Base-by-base conservation (phyloP, 2,329 filamentous ascomycete genomes). In the Alternaria infectoria region DNA sequence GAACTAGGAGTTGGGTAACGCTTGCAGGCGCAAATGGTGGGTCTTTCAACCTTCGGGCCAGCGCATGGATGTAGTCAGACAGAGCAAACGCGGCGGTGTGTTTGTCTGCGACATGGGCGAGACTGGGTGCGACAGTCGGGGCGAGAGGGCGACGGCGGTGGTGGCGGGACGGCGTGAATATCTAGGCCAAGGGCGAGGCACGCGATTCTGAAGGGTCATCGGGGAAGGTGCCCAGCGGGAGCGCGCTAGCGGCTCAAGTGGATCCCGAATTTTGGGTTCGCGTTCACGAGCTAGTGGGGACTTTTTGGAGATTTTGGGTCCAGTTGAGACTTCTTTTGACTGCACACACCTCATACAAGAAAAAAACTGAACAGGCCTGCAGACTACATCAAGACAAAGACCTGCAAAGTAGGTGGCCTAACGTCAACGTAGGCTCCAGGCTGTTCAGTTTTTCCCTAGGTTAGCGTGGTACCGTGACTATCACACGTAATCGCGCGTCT, bases 71-170 rank as follows among this genome's bases (percentile, higher is more conserved):
- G 64, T 57, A 54, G 60, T 63, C 57, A 65, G 61, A 71, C 61
- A 70, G 59, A 72, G 73, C 74, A 78, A 74, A 75, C 74, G 67
- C 66, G 64, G 59, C 36, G 64, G 63, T 57, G 62, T 67, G 57
- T 58, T 70, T 70, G 69, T 71, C 69, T 75, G 68, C 77, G 75
- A 78, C 77, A 79, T 79, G 70, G 23, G 74, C 74, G 69, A 70
- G 67, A 58, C 56, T 54, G 56, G 25, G 57, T 21, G 59, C 40
- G 50, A 54, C 32, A 54, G 45, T 52, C 15, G 56, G 54, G 43
- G 57, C 57, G 62, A 50, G 59, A 61, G 54, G 58, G 60, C 57
- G 59, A 57, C 56, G 60, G 64, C 45, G 59, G 62, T 57, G 62
- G 67, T 57, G 64, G 62, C 55, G 65, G 46, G n/a, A 55, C 58